Percentiles rank a stretch among this genome's conserved stretches.
These are phyloP conservation scores for Cladosporium cucumerinum DNA, from an alignment of 2,329 filamentous ascomycete genomes.

Conservation along the genomic window DNA sequence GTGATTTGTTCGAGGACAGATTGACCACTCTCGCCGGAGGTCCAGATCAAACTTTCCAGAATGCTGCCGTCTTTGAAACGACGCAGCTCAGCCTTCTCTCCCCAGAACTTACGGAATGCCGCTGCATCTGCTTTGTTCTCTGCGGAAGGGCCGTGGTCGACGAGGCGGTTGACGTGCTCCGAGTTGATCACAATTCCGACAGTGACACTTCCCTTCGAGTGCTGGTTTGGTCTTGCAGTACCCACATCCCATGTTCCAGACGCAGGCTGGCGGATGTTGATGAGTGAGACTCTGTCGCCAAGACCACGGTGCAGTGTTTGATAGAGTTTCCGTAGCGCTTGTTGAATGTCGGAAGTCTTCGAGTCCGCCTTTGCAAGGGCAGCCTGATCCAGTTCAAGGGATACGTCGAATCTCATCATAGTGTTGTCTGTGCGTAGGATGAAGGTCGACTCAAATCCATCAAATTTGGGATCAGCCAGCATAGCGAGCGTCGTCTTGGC, in stretches of 20 bases:
- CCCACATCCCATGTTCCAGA: slow-evolving; percentile 37
- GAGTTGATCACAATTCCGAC: slow-evolving; percentile 72
- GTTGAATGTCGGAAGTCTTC: slow-evolving; percentile 29
- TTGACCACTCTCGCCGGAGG: slow-evolving; percentile 52
- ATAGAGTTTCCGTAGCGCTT: slow-evolving; percentile 53
- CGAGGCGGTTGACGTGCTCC: slow-evolving; percentile 66
- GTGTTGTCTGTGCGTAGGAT: slow-evolving; percentile 58
- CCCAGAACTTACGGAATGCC: slow-evolving; percentile 88
- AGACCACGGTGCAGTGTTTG: slow-evolving; percentile 66
- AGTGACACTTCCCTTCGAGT: slow-evolving; percentile 44
- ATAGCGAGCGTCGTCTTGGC: slow-evolving; percentile 71
- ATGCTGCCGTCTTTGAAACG: slow-evolving; percentile 96
- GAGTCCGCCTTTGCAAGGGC: slow-evolving; percentile 24
- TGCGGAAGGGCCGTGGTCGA: slow-evolving; percentile 83
- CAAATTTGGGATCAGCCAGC: slow-evolving; percentile 67
- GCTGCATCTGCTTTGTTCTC: slow-evolving; percentile 81
- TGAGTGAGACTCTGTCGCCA: slow-evolving; percentile 67
- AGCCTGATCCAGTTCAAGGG: slow-evolving; percentile 41
- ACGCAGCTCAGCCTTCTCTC: slow-evolving; percentile 84
- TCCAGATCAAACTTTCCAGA: slow-evolving; percentile 87
- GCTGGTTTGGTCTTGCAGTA: slow-evolving; percentile 24
- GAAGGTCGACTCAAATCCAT: slow-evolving; percentile 84
- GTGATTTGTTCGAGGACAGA: slow-evolving; percentile 79
- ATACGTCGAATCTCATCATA: slow-evolving; percentile 54
- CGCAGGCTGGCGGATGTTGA: slow-evolving; percentile 47